phyloP scores from a whole-genome alignment of 192 early-diverging fungal species.

The Rhizoclosmatium sp. region DNA sequence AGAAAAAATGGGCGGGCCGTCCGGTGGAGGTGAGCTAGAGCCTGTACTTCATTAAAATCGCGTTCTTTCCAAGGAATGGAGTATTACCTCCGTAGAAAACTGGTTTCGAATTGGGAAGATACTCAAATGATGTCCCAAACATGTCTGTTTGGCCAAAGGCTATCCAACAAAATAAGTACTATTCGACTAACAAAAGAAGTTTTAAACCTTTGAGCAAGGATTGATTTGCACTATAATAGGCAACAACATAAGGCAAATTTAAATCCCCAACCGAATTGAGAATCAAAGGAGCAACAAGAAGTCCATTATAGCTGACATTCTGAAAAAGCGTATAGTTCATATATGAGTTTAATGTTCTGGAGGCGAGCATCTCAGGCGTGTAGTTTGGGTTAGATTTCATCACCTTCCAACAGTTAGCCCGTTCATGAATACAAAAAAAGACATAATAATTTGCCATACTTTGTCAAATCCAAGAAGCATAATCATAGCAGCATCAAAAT shows the following conservation, averaged over 20 bases:
- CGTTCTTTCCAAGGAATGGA: neutral
- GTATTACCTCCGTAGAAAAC: constrained; percentile 24
- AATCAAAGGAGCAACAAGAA: neutral
- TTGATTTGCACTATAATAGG: constrained; percentile 18
- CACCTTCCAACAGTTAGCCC: neutral
- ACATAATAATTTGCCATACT: neutral
- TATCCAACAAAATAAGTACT: neutral
- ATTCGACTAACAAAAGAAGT: neutral
- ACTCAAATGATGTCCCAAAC: constrained; percentile 7
- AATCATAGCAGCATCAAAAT: constrained; percentile 16
- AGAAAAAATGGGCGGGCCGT: neutral
- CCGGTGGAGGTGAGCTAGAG: neutral
- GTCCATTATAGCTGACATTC: constrained; percentile 18
- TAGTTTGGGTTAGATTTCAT: neutral
- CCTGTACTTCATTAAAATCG: neutral
- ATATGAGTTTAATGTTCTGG: neutral
- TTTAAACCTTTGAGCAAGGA: neutral
- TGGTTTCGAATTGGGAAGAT: neutral
- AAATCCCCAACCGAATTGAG: constrained; percentile 25
- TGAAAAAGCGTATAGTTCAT: constrained; percentile 27
- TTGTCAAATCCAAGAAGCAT: constrained; percentile 24
- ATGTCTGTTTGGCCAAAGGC: constrained; percentile 22
- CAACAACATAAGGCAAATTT: constrained; percentile 2
- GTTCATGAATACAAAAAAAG: neutral
- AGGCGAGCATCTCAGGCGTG: constrained; percentile 7